Evolutionary conservation across 2,329 filamentous ascomycete genomes (phyloP).

Genomic region (Curvularia spicifera): DNA sequence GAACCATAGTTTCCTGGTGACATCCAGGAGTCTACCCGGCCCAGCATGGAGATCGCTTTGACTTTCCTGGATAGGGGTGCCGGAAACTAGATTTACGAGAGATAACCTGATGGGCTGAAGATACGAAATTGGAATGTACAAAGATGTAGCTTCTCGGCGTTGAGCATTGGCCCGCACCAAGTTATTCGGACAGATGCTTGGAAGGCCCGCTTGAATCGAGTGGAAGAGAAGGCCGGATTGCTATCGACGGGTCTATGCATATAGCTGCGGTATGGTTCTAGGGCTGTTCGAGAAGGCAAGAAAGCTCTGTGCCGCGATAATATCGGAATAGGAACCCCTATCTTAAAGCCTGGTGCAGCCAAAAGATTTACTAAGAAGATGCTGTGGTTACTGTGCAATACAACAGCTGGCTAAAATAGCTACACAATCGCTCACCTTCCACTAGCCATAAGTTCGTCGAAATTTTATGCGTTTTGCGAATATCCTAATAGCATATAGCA

Average conservation of each 20-base stretch:
- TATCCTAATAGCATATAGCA: too few relatives aligned
- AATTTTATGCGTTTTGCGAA: too few relatives aligned
- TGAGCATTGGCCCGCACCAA: neutral
- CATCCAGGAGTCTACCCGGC: conserved; percentile 2
- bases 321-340: too few relatives aligned
- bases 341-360: too few relatives aligned
- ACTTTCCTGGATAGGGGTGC: neutral
- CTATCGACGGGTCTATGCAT: neutral
- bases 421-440: too few relatives aligned
- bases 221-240: neutral
- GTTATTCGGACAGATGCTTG: neutral
- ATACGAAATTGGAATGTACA: conserved; percentile 9
- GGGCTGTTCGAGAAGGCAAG: neutral
- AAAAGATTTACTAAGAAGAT: too few relatives aligned
- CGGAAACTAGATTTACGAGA: neutral
- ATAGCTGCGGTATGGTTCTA: neutral
- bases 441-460: too few relatives aligned
- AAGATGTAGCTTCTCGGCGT: conserved; percentile 10
- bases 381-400: too few relatives aligned
- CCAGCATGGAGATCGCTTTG: conserved; percentile 8
- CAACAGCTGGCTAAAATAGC: too few relatives aligned
- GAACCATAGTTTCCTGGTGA: neutral
- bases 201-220: neutral
- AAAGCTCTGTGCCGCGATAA: neutral
- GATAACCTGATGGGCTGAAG: conserved; percentile 10